A percentile compares a stretch with the other conserved stretches of the same genome.
phyloP scores from a whole-genome alignment of 176 grass and related monocot species.

The Rhynchospora breviuscula region DNA sequence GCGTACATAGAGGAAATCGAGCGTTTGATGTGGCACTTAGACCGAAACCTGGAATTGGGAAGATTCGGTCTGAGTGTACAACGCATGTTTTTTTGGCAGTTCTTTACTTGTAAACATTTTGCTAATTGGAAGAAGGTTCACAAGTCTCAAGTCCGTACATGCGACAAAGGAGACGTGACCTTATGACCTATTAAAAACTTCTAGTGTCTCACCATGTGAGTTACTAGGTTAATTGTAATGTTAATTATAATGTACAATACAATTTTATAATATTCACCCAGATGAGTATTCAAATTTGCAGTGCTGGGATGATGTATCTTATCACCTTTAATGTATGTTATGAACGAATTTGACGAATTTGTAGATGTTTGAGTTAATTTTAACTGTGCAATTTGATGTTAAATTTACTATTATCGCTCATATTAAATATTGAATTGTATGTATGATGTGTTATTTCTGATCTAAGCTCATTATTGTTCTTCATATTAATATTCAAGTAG shows the following conservation, averaged over 20 bases:
- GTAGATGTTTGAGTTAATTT: no score
- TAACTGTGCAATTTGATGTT: no score
- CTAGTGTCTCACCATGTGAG: neutral
- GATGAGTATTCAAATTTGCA: neutral
- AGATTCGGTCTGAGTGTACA: neutral
- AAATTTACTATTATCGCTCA: no score
- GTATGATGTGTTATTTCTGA: no score
- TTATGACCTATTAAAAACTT: neutral
- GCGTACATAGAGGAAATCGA: neutral
- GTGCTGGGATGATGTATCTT: no score
- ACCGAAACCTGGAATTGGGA: neutral
- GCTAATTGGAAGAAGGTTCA: neutral
- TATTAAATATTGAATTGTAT: no score
- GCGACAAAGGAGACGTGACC: neutral
- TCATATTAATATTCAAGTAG: no score
- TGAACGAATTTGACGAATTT: neutral
- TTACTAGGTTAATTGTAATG: neutral
- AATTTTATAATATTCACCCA: neutral
- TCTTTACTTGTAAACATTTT: neutral
- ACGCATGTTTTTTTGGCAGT: neutral
- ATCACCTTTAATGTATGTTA: neutral
- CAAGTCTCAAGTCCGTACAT: neutral
- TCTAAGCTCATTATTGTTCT: no score
- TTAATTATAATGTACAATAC: neutral
- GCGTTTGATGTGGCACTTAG: neutral